Percentiles rank a stretch among this genome's conserved stretches.
These are phyloP conservation scores for Fusarium bulbicola DNA, from an alignment of 2,329 filamentous ascomycete genomes.

Conservation along the genomic window DNA sequence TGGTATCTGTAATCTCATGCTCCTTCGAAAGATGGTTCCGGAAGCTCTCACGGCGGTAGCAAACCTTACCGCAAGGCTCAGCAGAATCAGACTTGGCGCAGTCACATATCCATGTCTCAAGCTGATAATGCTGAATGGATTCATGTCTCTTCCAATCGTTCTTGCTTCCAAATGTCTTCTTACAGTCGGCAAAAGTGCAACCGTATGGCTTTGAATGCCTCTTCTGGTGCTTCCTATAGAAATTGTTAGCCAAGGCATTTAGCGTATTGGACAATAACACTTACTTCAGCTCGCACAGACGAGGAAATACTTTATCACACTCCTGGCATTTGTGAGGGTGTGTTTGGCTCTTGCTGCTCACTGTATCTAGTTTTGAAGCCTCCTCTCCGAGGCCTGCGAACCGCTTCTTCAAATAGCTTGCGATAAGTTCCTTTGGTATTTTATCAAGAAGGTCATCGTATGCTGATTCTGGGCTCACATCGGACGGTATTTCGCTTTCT, in stretches of 20 bases:
- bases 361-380: constrained; percentile 14
- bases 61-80: constrained; percentile 65
- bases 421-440: constrained; percentile 46
- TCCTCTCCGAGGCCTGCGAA: constrained; percentile 6
- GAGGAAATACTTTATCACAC: constrained; percentile 58
- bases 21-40: constrained; percentile 66
- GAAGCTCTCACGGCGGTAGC: constrained; percentile 67
- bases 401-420: constrained; percentile 43
- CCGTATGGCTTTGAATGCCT: constrained; percentile 83
- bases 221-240: constrained; percentile 79
- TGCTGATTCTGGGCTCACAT: constrained; percentile 17
- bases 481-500: background rate
- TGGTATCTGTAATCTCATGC: constrained; percentile 52
- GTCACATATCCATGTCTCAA: constrained; percentile 77
- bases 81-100: constrained; percentile 38
- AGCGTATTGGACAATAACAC: constrained; percentile 19
- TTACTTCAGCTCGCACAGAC: constrained; percentile 68
- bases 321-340: constrained; percentile 45
- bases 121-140: constrained; percentile 77
- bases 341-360: constrained; percentile 15
- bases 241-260: constrained; percentile 18
- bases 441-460: constrained; percentile 39
- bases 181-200: constrained; percentile 77
- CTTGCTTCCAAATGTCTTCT: constrained; percentile 85
- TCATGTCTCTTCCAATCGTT: constrained; percentile 96